A percentile compares a stretch with the other conserved stretches of the same genome.
Conservation (phyloP, 1,284 basidiomycete genomes). For the Cutaneotrichosporon mucoides region DNA sequence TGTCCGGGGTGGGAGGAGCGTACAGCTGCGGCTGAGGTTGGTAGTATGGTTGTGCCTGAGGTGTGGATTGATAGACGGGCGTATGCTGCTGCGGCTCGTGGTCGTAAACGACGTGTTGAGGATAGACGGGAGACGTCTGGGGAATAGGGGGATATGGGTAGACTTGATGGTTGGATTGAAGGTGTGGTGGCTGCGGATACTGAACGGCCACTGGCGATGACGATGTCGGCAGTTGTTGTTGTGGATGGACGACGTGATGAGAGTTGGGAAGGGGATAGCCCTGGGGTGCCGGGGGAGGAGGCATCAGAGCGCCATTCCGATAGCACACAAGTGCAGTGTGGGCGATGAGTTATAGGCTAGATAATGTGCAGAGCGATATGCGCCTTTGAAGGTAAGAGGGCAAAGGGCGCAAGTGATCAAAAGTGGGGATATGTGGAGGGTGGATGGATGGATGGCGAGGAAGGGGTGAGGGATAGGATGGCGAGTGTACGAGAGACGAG, state of each 20-base stretch:
- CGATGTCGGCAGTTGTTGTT: not conserved
- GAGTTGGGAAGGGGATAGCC: slow-evolving; percentile 6
- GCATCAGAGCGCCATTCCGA: slow-evolving; percentile 10
- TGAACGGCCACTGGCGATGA: not conserved
- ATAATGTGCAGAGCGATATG: not conserved
- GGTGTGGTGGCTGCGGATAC: not conserved
- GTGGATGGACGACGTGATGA: not conserved
- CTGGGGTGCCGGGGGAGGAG: slow-evolving; percentile 3
- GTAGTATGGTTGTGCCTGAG: not conserved
- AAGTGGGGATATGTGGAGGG: too few relatives aligned
- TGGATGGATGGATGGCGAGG: too few relatives aligned
- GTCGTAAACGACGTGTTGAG: not conserved
- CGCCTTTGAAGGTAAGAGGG: not conserved
- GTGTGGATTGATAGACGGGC: not conserved
- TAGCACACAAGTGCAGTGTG: not conserved
- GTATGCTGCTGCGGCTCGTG: not conserved
- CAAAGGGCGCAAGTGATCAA: too few relatives aligned
- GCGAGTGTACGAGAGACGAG: too few relatives aligned
- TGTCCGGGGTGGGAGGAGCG: not conserved
- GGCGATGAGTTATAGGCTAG: not conserved
- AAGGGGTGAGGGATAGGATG: too few relatives aligned
- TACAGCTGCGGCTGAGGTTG: slow-evolving; percentile 3
- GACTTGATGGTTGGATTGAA: not conserved
- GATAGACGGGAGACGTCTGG: not conserved
- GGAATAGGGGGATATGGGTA: not conserved